phyloP scores from a whole-genome alignment of 768 basidiomycete species.

The Daedaleopsis sinensis region DNA sequence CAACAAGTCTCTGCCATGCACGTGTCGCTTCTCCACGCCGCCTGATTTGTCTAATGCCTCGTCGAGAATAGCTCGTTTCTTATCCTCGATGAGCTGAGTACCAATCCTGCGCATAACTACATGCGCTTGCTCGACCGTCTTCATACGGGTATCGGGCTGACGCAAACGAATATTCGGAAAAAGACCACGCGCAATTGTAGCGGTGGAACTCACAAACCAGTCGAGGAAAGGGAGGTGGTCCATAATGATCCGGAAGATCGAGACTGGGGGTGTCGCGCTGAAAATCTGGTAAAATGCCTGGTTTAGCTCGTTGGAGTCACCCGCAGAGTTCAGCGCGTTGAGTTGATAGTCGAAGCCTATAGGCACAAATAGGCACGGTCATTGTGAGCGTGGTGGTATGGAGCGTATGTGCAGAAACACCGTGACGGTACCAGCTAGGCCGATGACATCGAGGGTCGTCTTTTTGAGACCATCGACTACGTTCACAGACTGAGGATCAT shows the following conservation, averaged over 20 bases:
- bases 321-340: conserved; percentile 30
- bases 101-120: conserved; percentile 32
- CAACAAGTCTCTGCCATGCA: conserved; percentile 47
- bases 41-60: conserved; percentile 25
- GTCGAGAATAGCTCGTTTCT: conserved; percentile 13
- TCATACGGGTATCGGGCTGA: conserved; percentile 8
- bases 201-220: conserved; percentile 13
- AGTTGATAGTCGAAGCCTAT: conserved; percentile 39
- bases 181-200: not conserved
- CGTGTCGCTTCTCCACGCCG: conserved; percentile 32
- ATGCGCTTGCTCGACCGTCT: conserved; percentile 9
- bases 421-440: conserved; percentile 42
- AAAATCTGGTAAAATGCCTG: conserved; percentile 33
- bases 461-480: conserved; percentile 37
- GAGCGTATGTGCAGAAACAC: not conserved
- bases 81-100: conserved; percentile 29
- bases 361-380: no score
- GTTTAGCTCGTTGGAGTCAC: conserved; percentile 32
- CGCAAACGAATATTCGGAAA: not conserved
- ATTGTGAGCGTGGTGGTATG: no score
- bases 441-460: conserved; percentile 46
- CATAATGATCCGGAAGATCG: conserved; percentile 2
- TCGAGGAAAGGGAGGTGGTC: conserved; percentile 24
- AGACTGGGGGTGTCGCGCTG: not conserved
- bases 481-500: conserved; percentile 20